Conservation (phyloP, 1,284 basidiomycete genomes). For the Stygiomarasmius scandens region DNA sequence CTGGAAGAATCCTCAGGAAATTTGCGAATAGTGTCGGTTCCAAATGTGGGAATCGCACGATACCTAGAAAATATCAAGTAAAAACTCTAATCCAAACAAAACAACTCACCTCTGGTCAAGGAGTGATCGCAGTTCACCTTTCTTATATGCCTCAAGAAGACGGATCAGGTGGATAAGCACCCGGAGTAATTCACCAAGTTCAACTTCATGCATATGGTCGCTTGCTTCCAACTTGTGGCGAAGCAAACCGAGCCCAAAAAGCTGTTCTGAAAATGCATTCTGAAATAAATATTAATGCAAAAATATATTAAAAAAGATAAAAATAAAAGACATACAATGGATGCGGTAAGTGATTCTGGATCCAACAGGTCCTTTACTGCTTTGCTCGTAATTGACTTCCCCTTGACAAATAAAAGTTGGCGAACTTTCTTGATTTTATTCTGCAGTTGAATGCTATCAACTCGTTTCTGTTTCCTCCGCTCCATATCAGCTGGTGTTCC, state of each 20-base stretch:
- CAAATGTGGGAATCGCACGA: constrained; percentile 12
- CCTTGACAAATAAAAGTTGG: not conserved
- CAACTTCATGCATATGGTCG: not conserved
- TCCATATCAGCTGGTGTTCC: too few relatives aligned
- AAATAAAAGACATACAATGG: not conserved
- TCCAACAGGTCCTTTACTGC: not conserved
- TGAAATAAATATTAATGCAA: not conserved
- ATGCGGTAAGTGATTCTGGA: not conserved
- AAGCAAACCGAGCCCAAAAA: not conserved
- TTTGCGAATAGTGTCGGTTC: constrained; percentile 11
- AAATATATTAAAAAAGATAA: not conserved
- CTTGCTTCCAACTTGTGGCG: not conserved
- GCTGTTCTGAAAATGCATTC: not conserved
- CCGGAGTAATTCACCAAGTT: not conserved
- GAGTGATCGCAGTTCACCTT: not conserved
- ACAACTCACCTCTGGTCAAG: not conserved
- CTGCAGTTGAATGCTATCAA: too few relatives aligned
- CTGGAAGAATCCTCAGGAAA: constrained; percentile 15
- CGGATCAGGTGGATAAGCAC: constrained; percentile 1
- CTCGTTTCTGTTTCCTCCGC: too few relatives aligned
- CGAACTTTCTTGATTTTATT: not conserved
- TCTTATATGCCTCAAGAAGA: not conserved
- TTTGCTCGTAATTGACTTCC: not conserved
- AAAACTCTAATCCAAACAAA: not conserved
- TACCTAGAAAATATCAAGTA: constrained; percentile 2